These are phyloP conservation scores for Ophiostoma sp. DNA, from an alignment of 2,329 filamentous ascomycete species.

Conservation along the genomic window DNA sequence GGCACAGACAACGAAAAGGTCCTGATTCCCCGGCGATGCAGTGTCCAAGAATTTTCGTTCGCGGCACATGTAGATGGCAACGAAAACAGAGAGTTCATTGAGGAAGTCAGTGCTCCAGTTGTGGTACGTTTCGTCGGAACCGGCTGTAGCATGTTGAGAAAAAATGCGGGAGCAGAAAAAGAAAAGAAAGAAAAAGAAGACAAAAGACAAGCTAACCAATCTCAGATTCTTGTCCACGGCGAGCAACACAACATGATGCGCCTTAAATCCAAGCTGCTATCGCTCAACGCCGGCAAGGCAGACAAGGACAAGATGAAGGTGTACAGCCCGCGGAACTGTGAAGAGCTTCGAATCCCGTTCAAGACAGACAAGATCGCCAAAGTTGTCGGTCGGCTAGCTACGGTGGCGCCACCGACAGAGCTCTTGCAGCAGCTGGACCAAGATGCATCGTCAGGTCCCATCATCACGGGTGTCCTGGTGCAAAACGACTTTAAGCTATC, in stretches of 20 bases:
- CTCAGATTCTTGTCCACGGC: constrained; percentile 78
- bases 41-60: constrained; percentile 89
- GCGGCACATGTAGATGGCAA: constrained; percentile 94
- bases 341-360: constrained; percentile 92
- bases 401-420: constrained; percentile 61
- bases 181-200: neutral
- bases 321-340: constrained; percentile 88
- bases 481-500: constrained; percentile 98
- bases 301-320: constrained; percentile 83
- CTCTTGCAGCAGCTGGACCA: neutral
- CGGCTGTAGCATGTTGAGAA: too few species aligned
- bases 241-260: constrained; percentile 98
- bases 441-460: constrained; percentile 35
- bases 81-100: constrained; percentile 95
- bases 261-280: constrained; percentile 87
- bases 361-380: constrained; percentile 92
- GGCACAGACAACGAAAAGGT: constrained; percentile 74
- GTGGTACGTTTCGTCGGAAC: constrained; percentile 59
- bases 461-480: constrained; percentile 86
- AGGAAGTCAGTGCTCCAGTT: constrained; percentile 84
- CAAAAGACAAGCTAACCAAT: neutral
- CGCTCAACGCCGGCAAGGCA: constrained; percentile 77
- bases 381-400: constrained; percentile 88
- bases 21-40: constrained; percentile 88
- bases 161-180: too few species aligned